Evolutionary conservation across 2,329 filamentous ascomycete genomes (phyloP).

Genomic region (Xylariaceae sp.): DNA sequence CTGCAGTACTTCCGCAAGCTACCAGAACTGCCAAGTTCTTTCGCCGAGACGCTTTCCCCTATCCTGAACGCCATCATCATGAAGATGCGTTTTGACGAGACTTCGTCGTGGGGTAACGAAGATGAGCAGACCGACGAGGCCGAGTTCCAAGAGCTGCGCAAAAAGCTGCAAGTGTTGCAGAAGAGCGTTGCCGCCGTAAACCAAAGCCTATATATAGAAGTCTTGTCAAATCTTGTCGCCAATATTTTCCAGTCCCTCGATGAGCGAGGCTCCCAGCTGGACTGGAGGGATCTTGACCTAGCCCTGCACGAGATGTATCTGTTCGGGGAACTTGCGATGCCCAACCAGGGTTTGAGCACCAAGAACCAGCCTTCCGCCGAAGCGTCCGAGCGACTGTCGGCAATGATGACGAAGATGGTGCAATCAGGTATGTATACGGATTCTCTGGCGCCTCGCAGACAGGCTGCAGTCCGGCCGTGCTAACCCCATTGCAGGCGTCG

Average conservation of each 20-base stretch:
- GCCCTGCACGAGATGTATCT: conserved; percentile 93
- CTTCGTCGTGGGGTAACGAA: conserved; percentile 85
- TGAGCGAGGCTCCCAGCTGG: conserved; percentile 66
- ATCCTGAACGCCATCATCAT: conserved; percentile 87
- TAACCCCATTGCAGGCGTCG: conserved; percentile 56
- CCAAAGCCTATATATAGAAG: conserved; percentile 81
- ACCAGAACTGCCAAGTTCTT: conserved; percentile 64
- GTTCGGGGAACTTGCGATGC: conserved; percentile 90
- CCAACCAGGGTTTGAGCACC: conserved; percentile 75
- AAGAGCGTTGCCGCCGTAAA: conserved; percentile 89
- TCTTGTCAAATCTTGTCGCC: conserved; percentile 80
- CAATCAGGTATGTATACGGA: conserved; percentile 72
- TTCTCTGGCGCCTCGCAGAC: not conserved
- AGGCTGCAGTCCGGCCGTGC: conserved; percentile 10
- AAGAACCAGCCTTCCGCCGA: conserved; percentile 77
- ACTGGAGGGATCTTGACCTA: conserved; percentile 93
- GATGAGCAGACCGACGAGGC: conserved; percentile 95
- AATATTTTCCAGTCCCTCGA: conserved; percentile 79
- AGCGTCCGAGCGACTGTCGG: conserved; percentile 74
- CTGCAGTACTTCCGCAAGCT: conserved; percentile 85
- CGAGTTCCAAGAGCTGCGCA: conserved; percentile 91
- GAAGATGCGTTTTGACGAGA: conserved; percentile 98
- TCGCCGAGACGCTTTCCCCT: conserved; percentile 76
- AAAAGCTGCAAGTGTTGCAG: conserved; percentile 82
- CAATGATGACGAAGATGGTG: conserved; percentile 95